A percentile compares a stretch with the other conserved stretches of the same genome.
Conservation (phyloP, 495 filamentous ascomycete genomes). For the Penicillium maclennaniae region DNA sequence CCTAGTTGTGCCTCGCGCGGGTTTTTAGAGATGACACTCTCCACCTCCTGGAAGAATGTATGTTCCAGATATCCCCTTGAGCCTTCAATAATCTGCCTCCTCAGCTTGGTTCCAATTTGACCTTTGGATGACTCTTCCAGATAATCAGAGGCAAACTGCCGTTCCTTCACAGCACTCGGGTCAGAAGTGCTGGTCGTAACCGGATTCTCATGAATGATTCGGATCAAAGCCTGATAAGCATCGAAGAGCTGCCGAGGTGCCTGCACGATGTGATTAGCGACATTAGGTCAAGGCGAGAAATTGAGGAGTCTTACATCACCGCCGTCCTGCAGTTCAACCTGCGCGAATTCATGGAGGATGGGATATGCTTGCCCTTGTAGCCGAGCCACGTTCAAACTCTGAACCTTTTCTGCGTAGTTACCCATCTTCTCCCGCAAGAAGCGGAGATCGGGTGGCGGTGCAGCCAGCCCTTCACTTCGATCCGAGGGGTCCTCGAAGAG, state of each 20-base stretch:
- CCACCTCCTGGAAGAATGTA: conserved; percentile 66
- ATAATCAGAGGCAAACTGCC: conserved; percentile 72
- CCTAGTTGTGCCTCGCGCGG: conserved; percentile 86
- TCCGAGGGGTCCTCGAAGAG: conserved; percentile 67
- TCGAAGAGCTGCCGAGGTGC: conserved; percentile 66
- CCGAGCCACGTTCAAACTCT: conserved; percentile 67
- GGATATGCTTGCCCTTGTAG: conserved; percentile 62
- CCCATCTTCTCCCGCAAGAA: conserved; percentile 76
- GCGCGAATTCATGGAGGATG: conserved; percentile 66
- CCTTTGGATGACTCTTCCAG: conserved; percentile 67
- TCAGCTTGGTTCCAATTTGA: conserved; percentile 53
- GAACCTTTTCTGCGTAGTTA: conserved; percentile 70
- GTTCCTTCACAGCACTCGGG: conserved; percentile 58
- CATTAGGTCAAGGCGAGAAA: neutral
- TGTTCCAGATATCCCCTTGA: conserved; percentile 73
- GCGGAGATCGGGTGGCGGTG: conserved; percentile 59
- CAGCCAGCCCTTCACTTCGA: conserved; percentile 36
- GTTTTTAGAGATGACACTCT: conserved; percentile 71
- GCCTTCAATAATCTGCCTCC: conserved; percentile 72
- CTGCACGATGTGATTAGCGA: conserved; percentile 20
- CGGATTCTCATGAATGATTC: conserved; percentile 65
- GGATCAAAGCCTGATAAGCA: conserved; percentile 73
- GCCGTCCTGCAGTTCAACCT: conserved; percentile 62
- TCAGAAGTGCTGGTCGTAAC: conserved; percentile 49
- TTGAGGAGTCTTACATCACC: conserved; percentile 50